Evolutionary conservation across 2,329 filamentous ascomycete genomes (phyloP).

Genomic region (Ceratocystis papillata): DNA sequence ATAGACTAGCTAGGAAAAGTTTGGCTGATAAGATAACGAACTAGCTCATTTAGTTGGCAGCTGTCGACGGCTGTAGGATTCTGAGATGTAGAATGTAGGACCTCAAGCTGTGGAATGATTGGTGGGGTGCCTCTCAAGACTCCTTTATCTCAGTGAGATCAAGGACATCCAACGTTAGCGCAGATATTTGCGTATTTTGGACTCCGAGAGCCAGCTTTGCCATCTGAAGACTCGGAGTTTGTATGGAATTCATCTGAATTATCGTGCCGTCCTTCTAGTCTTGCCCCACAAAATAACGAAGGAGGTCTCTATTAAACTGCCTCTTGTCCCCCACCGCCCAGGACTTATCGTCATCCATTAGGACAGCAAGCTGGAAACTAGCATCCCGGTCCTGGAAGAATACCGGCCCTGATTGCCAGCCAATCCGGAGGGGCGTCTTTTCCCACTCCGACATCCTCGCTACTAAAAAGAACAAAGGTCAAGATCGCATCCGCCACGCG

Average conservation of each 20-base stretch:
- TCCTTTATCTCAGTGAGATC: not conserved
- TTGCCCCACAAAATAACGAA: conserved; percentile 4
- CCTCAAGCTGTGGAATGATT: not conserved
- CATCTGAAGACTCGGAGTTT: not conserved
- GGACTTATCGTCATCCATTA: not conserved
- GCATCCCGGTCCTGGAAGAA: not conserved
- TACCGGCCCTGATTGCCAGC: not conserved
- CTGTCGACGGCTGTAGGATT: not conserved
- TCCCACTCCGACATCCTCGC: not conserved
- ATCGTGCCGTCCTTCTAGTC: not conserved
- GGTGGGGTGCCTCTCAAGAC: not conserved
- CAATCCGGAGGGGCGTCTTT: not conserved
- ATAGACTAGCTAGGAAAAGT: not conserved
- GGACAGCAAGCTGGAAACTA: not conserved
- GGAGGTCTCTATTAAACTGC: not conserved
- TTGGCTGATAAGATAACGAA: conserved; percentile 12
- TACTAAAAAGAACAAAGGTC: not conserved
- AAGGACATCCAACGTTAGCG: not conserved
- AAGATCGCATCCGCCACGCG: not conserved
- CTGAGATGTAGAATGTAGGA: not conserved
- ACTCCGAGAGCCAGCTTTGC: not conserved
- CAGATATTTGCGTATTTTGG: not conserved
- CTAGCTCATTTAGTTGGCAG: not conserved
- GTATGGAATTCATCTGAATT: not conserved
- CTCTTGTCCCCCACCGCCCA: not conserved